Evolutionary conservation across 2,329 filamentous ascomycete species (phyloP).

Genomic region (Fusarium nodosum): DNA sequence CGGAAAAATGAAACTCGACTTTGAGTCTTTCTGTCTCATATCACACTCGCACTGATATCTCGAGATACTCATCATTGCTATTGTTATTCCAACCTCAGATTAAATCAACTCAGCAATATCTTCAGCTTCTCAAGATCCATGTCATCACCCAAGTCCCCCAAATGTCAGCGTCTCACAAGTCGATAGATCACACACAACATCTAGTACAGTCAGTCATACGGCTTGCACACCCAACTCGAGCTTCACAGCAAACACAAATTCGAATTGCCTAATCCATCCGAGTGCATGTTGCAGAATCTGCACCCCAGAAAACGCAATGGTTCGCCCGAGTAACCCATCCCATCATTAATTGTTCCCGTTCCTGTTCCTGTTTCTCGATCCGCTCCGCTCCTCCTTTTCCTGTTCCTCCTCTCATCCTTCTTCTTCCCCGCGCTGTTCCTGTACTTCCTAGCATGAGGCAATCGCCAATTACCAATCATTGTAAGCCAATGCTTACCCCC

Average conservation of each 20-base stretch:
- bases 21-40: not conserved
- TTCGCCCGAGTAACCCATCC: slow-evolving; percentile 27
- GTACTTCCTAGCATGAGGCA: slow-evolving; percentile 25
- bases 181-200: slow-evolving; percentile 15
- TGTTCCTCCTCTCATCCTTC: not conserved
- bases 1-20: slow-evolving; percentile 1
- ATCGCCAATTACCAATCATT: slow-evolving; percentile 34
- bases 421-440: slow-evolving; percentile 28
- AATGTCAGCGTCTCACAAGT: slow-evolving; percentile 8
- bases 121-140: not conserved
- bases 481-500: slow-evolving; percentile 30
- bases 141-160: not conserved
- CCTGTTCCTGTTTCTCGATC: slow-evolving; percentile 23
- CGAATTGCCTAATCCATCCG: slow-evolving; percentile 4
- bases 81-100: not conserved
- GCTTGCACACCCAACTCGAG: slow-evolving; percentile 12
- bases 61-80: not conserved
- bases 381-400: slow-evolving; percentile 30
- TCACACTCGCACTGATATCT: not conserved
- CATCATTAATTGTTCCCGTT: not conserved
- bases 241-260: not conserved
- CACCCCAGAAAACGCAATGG: slow-evolving; percentile 18
- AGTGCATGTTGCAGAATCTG: slow-evolving; percentile 22
- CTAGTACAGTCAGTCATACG: slow-evolving; percentile 6
- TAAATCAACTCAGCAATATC: not conserved